Conservation (phyloP, 352 stramenopile genomes). For the Albugo laibachii region DNA sequence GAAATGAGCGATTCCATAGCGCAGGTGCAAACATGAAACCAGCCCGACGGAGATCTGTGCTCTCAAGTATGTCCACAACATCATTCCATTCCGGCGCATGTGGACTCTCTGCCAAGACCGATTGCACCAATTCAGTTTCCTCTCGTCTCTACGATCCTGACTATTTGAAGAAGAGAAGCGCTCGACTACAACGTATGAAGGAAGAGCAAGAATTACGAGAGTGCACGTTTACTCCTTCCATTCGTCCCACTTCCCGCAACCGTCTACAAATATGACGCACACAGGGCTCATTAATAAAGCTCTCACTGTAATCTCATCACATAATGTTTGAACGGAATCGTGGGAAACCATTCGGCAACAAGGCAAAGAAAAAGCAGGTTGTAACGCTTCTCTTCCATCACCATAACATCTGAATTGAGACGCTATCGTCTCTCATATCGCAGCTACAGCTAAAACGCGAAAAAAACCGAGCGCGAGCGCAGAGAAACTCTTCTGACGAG, state of each 20-base stretch:
- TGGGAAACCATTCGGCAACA: constrained; percentile 64
- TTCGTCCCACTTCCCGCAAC: constrained; percentile 14
- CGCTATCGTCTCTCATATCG: not conserved
- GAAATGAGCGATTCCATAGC: constrained; percentile 30
- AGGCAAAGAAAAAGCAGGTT: constrained; percentile 78
- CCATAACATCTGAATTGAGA: not conserved
- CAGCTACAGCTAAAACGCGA: constrained; percentile 60
- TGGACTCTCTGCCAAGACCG: constrained; percentile 53
- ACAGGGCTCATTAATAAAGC: no score
- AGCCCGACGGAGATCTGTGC: constrained; percentile 24
- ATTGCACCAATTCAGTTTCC: constrained; percentile 38
- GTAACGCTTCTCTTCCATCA: not conserved
- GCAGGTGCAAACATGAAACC: constrained; percentile 30
- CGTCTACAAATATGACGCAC: not conserved
- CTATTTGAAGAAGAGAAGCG: constrained; percentile 61
- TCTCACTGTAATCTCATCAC: constrained; percentile 1
- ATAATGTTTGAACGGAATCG: no score
- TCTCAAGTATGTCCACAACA: constrained; percentile 39
- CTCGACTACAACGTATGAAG: constrained; percentile 43
- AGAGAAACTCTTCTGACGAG: constrained; percentile 5
- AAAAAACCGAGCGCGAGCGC: constrained; percentile 20
- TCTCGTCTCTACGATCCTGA: constrained; percentile 72
- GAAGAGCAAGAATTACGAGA: constrained; percentile 64
- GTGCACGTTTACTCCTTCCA: constrained; percentile 55
- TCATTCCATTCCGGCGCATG: constrained; percentile 30